Evolutionary conservation across 179 eudicot species (phyloP).

Genomic region (Silene vulgaris): DNA sequence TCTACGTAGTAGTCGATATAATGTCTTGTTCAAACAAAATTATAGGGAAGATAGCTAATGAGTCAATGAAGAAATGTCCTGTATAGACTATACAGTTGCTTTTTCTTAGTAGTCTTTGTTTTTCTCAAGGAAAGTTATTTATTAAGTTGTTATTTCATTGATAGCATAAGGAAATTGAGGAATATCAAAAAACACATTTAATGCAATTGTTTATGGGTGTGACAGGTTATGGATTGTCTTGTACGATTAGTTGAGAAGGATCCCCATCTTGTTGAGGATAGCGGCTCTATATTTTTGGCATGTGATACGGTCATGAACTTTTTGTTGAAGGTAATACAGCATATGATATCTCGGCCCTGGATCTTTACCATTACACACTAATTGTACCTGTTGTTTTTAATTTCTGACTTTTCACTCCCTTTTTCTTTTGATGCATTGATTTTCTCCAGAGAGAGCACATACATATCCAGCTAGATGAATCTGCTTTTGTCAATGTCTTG

Average conservation of each 20-base stretch:
- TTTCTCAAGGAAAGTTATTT: not conserved
- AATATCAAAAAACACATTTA: not conserved
- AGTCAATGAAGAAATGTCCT: not conserved
- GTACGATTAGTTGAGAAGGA: slow-evolving; percentile 45
- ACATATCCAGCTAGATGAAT: slow-evolving; percentile 41
- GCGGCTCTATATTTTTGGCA: slow-evolving; percentile 55
- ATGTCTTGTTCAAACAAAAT: not conserved
- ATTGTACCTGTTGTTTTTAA: not conserved
- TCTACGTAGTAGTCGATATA: not conserved
- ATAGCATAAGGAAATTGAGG: not conserved
- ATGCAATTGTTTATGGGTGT: not conserved
- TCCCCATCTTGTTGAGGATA: slow-evolving; percentile 34
- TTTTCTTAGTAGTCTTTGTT: not conserved
- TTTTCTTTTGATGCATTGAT: slow-evolving; percentile 16
- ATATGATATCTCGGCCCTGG: not conserved
- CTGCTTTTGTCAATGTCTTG: slow-evolving; percentile 52
- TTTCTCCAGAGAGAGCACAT: slow-evolving; percentile 49
- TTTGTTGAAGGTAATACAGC: slow-evolving; percentile 62
- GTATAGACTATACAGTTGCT: not conserved
- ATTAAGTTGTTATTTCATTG: not conserved
- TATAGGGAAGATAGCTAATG: not conserved
- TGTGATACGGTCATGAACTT: slow-evolving; percentile 82
- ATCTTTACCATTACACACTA: slow-evolving; percentile 6
- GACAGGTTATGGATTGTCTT: slow-evolving; percentile 70
- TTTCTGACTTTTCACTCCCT: not conserved